Evolutionary conservation across 1,139 yeast genomes (phyloP).

Genomic region (Lodderomyces pseudojiufengensis): DNA sequence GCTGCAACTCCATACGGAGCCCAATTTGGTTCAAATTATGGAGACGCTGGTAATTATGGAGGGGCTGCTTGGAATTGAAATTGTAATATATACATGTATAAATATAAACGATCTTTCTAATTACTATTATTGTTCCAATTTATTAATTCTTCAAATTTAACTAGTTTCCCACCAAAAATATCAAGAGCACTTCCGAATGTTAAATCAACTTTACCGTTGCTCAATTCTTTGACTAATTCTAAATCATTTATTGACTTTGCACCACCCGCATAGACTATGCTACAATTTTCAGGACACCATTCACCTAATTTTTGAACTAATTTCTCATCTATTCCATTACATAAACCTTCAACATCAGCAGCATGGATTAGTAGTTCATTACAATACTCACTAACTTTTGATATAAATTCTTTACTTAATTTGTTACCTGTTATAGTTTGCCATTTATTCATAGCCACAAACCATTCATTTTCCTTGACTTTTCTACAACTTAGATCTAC

Average conservation of each 20-base stretch:
- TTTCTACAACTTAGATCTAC: slow-evolving; percentile 86
- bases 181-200: slow-evolving; percentile 93
- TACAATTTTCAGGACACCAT: slow-evolving; percentile 67
- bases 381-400: slow-evolving; percentile 58
- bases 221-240: slow-evolving; percentile 56
- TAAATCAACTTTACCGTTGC: slow-evolving; percentile 80
- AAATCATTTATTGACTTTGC: slow-evolving; percentile 74
- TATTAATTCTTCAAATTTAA: slow-evolving; percentile 69
- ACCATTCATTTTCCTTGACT: slow-evolving; percentile 54
- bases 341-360: slow-evolving; percentile 96
- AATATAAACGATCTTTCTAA: slow-evolving; percentile 2
- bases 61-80: slow-evolving; percentile 7
- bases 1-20: slow-evolving; percentile 45
- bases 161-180: slow-evolving; percentile 85
- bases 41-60: slow-evolving; percentile 33
- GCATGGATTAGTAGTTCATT: slow-evolving; percentile 91
- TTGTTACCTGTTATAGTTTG: slow-evolving; percentile 74
- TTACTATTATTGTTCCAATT: slow-evolving; percentile 52
- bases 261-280: slow-evolving; percentile 95
- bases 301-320: slow-evolving; percentile 68
- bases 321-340: slow-evolving; percentile 83
- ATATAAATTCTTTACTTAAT: slow-evolving; percentile 52
- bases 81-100: slow-evolving; percentile 1
- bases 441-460: slow-evolving; percentile 97
- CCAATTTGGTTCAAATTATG: slow-evolving; percentile 37